These are phyloP conservation scores for Pontederia crassipes DNA, from an alignment of 176 grass and related monocot species.

Conservation along the genomic window DNA sequence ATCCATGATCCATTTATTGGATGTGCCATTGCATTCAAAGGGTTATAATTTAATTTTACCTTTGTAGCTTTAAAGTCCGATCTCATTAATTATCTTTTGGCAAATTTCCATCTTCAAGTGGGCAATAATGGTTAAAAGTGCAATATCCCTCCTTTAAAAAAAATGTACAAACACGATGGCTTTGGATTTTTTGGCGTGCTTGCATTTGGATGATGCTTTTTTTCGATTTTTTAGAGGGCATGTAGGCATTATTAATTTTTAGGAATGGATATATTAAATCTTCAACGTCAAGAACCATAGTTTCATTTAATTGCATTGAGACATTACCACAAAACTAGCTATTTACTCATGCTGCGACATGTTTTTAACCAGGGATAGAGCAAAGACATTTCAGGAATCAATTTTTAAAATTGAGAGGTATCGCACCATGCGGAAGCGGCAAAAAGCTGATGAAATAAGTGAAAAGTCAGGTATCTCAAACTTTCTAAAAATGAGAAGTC, in stretches of 20 bases:
- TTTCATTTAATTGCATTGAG: conserved; percentile 6
- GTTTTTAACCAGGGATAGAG: conserved; percentile 43
- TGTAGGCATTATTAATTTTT: too few relatives aligned
- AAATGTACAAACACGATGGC: too few relatives aligned
- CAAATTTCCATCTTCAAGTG: too few relatives aligned
- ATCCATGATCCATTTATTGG: neutral
- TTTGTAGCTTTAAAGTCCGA: too few relatives aligned
- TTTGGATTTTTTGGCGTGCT: too few relatives aligned
- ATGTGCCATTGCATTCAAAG: neutral
- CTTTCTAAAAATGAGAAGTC: conserved; percentile 32
- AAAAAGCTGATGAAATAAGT: conserved; percentile 17
- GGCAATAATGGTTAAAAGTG: too few relatives aligned
- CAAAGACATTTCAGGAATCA: conserved; percentile 41
- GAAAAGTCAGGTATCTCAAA: conserved; percentile 35
- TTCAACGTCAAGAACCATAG: neutral
- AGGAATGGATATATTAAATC: neutral
- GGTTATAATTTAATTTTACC: neutral
- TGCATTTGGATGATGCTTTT: too few relatives aligned
- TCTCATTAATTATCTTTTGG: too few relatives aligned
- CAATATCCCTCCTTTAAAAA: too few relatives aligned
- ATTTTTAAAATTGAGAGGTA: conserved; percentile 55
- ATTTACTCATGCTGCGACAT: neutral
- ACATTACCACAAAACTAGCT: neutral
- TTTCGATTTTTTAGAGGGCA: too few relatives aligned
- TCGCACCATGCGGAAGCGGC: conserved; percentile 49